A percentile compares a stretch with the other conserved stretches of the same genome.
Conservation (phyloP, 257 asterid species). For the Solanum appendiculatum region DNA sequence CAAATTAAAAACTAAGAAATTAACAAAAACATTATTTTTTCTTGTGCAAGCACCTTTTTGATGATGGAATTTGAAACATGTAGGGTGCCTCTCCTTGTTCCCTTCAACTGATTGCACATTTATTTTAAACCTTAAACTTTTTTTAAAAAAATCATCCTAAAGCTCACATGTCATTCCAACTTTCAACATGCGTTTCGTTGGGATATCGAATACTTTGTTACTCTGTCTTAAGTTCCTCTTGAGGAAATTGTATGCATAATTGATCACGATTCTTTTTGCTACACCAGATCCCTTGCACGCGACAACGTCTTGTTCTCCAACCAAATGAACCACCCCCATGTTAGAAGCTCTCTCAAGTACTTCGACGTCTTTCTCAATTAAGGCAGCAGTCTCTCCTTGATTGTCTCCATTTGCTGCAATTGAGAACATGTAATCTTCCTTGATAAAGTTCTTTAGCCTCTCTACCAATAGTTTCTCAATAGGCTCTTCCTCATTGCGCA, state of each 20-base stretch:
- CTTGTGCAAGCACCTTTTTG: not conserved
- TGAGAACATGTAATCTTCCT: conserved; percentile 10
- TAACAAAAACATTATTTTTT: not conserved
- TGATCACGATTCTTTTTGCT: conserved; percentile 26
- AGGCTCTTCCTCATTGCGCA: conserved; percentile 20
- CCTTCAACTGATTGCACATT: not conserved
- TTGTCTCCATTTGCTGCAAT: not conserved
- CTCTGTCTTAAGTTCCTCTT: conserved; percentile 39
- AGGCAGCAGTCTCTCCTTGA: not conserved
- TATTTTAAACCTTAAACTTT: not conserved
- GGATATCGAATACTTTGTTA: conserved; percentile 38
- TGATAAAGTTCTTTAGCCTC: conserved; percentile 25
- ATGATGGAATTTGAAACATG: not conserved
- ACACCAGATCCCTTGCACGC: conserved; percentile 29
- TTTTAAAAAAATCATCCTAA: not conserved
- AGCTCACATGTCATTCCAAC: conserved; percentile 54
- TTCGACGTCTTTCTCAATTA: conserved; percentile 12
- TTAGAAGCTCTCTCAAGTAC: conserved; percentile 22
- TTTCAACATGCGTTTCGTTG: conserved; percentile 51
- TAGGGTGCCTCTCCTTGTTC: not conserved
- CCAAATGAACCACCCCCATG: conserved; percentile 44
- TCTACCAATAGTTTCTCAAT: conserved; percentile 31
- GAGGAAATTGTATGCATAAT: conserved; percentile 46
- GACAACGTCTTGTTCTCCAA: conserved; percentile 53
- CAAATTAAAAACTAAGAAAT: not conserved